A percentile compares a stretch with the other conserved stretches of the same genome.
phyloP scores from a whole-genome alignment of 140 eudicot species.

The Stevia rebaudiana region DNA sequence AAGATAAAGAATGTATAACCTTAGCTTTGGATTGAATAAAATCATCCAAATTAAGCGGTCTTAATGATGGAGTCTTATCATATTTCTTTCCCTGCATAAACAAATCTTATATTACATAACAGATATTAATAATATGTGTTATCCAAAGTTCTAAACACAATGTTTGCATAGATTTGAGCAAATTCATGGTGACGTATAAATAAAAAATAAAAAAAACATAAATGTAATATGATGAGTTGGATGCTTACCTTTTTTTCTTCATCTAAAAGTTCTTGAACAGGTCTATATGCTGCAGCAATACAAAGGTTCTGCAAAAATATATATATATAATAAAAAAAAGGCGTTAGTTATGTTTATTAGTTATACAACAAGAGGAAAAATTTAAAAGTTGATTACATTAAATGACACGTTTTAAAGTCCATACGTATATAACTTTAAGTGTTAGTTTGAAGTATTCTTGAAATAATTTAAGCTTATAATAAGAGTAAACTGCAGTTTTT shows the following conservation, averaged over 20 bases:
- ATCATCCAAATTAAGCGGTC: conserved; percentile 79
- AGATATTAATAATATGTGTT: background rate
- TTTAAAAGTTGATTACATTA: background rate
- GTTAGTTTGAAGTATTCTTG: background rate
- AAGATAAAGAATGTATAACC: conserved; percentile 36
- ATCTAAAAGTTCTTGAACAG: conserved; percentile 90
- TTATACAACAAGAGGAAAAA: background rate
- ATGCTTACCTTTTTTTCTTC: conserved; percentile 62
- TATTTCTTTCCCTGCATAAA: conserved; percentile 39
- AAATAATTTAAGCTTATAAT: background rate
- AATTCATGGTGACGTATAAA: background rate
- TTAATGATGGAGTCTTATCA: conserved; percentile 38
- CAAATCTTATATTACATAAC: background rate
- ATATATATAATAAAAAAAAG: background rate
- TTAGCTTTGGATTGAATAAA: conserved; percentile 76
- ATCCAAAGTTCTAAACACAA: background rate
- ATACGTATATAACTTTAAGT: too few relatives aligned
- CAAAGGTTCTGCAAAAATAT: conserved; percentile 74
- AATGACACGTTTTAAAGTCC: background rate
- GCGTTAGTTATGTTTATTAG: background rate
- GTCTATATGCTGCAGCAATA: conserved; percentile 97
- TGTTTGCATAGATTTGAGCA: too few relatives aligned
- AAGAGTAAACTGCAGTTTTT: too few relatives aligned
- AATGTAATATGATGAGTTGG: background rate
- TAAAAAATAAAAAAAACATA: background rate